These are phyloP conservation scores for Clonostachys solani DNA, from an alignment of 2,329 filamentous ascomycete species.

Conservation along the genomic window DNA sequence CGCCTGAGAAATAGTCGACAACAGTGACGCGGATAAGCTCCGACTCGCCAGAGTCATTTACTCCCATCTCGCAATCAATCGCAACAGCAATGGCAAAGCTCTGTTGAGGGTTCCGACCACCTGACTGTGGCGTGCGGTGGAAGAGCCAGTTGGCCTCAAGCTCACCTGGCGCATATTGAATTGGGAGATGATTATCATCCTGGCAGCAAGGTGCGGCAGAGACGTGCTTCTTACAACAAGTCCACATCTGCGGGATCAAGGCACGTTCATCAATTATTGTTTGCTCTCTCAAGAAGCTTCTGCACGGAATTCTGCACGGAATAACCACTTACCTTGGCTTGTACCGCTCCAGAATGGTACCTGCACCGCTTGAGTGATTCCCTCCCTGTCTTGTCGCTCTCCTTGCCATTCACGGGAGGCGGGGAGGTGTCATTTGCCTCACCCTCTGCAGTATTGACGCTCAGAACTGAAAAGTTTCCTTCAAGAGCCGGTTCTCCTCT, in stretches of 20 bases:
- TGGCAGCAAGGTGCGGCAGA: slow-evolving; percentile 15
- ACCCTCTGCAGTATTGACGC: too few species aligned
- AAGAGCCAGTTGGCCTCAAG: slow-evolving; percentile 18
- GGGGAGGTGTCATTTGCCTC: too few species aligned
- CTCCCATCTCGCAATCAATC: slow-evolving; percentile 54
- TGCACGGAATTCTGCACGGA: not conserved
- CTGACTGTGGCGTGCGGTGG: slow-evolving; percentile 9
- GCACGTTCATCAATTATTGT: slow-evolving; percentile 11
- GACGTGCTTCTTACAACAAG: slow-evolving; percentile 18
- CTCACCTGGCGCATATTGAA: slow-evolving; percentile 13
- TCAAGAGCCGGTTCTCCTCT: too few species aligned
- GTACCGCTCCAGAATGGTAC: too few species aligned
- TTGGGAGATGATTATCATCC: slow-evolving; percentile 14
- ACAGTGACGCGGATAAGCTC: slow-evolving; percentile 48
- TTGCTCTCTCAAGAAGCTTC: slow-evolving; percentile 11
- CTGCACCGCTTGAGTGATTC: too few species aligned
- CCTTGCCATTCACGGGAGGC: too few species aligned
- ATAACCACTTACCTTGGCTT: too few species aligned
- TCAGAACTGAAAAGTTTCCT: too few species aligned
- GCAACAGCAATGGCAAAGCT: slow-evolving; percentile 24
- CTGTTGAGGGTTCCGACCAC: not conserved
- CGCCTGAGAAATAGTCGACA: slow-evolving; percentile 45
- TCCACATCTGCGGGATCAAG: slow-evolving; percentile 14
- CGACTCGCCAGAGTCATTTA: slow-evolving; percentile 30
- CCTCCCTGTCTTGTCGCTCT: too few species aligned